Conservation (phyloP, 2,329 filamentous ascomycete species). For the Pezicula neosporulosa region DNA sequence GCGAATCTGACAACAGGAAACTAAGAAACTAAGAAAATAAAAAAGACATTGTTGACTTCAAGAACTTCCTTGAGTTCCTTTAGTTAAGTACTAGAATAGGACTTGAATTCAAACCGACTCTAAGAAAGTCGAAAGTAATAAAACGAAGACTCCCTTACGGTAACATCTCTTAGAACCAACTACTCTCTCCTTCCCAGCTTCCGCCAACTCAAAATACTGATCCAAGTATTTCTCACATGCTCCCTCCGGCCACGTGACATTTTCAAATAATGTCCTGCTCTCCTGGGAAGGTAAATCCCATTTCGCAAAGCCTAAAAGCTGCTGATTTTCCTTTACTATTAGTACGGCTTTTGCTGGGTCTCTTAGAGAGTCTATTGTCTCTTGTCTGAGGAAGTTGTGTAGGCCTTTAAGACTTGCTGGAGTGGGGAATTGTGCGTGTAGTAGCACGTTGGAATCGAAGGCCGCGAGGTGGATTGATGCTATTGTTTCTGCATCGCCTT, state of each 20-base stretch:
- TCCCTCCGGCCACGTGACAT: slow-evolving; percentile 16
- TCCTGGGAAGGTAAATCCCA: slow-evolving; percentile 20
- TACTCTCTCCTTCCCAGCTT: slow-evolving; percentile 15
- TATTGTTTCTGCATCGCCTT: slow-evolving; percentile 18
- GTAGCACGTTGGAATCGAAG: slow-evolving; percentile 20
- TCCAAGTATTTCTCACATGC: slow-evolving; percentile 14
- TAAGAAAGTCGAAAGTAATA: background rate
- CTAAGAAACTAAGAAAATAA: too few relatives aligned
- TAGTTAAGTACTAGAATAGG: too few relatives aligned
- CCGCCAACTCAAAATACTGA: slow-evolving; percentile 15
- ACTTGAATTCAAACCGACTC: too few relatives aligned
- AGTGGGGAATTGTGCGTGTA: slow-evolving; percentile 24
- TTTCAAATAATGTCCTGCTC: background rate
- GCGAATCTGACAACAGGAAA: background rate
- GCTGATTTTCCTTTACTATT: slow-evolving; percentile 12
- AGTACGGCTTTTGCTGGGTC: slow-evolving; percentile 13
- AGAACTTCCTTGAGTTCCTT: too few relatives aligned
- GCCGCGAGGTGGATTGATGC: slow-evolving; percentile 26
- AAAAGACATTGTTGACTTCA: too few relatives aligned
- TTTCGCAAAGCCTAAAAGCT: slow-evolving; percentile 24
- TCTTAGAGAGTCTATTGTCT: slow-evolving; percentile 11
- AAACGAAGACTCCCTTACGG: slow-evolving; percentile 15
- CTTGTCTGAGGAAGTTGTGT: slow-evolving; percentile 12
- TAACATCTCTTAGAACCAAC: slow-evolving; percentile 18
- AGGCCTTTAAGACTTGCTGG: slow-evolving; percentile 11